Percentiles rank a stretch among this genome's conserved stretches.
These are phyloP conservation scores for Endocarpon pusillum DNA, from an alignment of 495 filamentous ascomycete genomes.

Conservation along the genomic window DNA sequence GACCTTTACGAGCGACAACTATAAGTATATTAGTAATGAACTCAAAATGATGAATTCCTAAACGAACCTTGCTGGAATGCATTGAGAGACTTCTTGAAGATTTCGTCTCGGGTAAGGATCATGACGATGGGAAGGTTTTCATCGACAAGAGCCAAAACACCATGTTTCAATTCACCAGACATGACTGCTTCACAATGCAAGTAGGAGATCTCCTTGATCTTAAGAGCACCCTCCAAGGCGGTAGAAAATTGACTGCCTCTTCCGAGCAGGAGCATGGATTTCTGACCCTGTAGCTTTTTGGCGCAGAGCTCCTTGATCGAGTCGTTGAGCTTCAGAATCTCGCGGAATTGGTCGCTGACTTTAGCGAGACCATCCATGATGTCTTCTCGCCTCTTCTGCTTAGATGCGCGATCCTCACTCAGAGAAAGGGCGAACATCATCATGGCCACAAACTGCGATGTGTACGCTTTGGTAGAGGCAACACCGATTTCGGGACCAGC, in stretches of 20 bases:
- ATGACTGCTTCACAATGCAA: slow-evolving; percentile 99
- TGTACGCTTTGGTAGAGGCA: slow-evolving; percentile 97
- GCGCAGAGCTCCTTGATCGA: slow-evolving; percentile 83
- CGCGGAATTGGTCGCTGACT: slow-evolving; percentile 79
- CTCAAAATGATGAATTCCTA: background rate
- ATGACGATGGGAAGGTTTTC: slow-evolving; percentile 98
- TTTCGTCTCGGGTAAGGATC: slow-evolving; percentile 88
- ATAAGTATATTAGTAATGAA: slow-evolving; percentile 7
- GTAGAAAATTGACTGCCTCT: slow-evolving; percentile 94
- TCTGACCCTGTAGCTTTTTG: slow-evolving; percentile 89
- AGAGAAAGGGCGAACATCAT: slow-evolving; percentile 97
- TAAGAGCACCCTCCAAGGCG: slow-evolving; percentile 86
- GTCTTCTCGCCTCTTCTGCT: slow-evolving; percentile 80
- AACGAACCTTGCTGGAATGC: slow-evolving; percentile 88
- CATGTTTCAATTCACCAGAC: slow-evolving; percentile 98
- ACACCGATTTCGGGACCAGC: slow-evolving; percentile 98
- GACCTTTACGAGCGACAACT: slow-evolving; percentile 86
- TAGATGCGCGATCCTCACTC: slow-evolving; percentile 88
- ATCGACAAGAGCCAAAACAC: slow-evolving; percentile 90
- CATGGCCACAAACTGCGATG: slow-evolving; percentile 96
- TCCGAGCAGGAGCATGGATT: slow-evolving; percentile 81
- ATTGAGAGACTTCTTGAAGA: slow-evolving; percentile 94
- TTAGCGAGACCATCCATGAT: slow-evolving; percentile 87
- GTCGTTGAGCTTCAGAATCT: slow-evolving; percentile 77
- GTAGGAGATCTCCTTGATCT: slow-evolving; percentile 99